Evolutionary conservation across 352 stramenopile species (phyloP), one percentile per base, ranked within the genome.

Genomic region (Pythium brassicae): DNA sequence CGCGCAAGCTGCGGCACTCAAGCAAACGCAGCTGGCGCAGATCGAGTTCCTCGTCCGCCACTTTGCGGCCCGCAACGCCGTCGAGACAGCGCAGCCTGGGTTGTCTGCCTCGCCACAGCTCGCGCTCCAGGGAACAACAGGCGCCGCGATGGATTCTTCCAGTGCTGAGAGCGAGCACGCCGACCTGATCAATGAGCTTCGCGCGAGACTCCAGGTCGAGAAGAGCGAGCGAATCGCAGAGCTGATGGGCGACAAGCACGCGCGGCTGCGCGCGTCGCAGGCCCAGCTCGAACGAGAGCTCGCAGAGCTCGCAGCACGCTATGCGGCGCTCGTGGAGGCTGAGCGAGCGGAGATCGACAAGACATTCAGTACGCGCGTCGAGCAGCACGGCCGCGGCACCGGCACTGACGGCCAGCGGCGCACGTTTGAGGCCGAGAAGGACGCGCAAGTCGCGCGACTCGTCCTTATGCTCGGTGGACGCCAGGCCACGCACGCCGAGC

Each of bases 201-300:
- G 74, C 10, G 68, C 68, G 17, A 60, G 72, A 15, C 54, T 89
- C 20, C 68, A 79, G 29, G 59, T 89, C 10, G 74, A 89, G 43
- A 57, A 66, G 10, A 64, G 83, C 25, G 75, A 83, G 50, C 78
- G 69, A 6, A 63, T 75, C 29, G 59, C 52, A 45, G 62, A 82
- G 43, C 61, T 89, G 2, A 27, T 64, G 23, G 32, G 63, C 11
- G 71, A 83, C 15, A 85, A 80, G 56, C 64, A 57, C 20, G 39
- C 45, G 20, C 65, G 64, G 20, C n/a, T 86, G 0, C 51, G 48
- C 15, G 34, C 67, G 35, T 57, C 74, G 4, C 55, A 68, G 6
- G 55, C 57, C 2, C 53, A 69, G n/a, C 35, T 63, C 11, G 25
- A 23, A 14, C 48, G 22, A 17, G 57, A 63, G 5, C 23, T 57